Evolutionary conservation across 2,329 filamentous ascomycete genomes (phyloP), one percentile per base, ranked within the genome.

Genomic region (Phaeoacremonium minimum): DNA sequence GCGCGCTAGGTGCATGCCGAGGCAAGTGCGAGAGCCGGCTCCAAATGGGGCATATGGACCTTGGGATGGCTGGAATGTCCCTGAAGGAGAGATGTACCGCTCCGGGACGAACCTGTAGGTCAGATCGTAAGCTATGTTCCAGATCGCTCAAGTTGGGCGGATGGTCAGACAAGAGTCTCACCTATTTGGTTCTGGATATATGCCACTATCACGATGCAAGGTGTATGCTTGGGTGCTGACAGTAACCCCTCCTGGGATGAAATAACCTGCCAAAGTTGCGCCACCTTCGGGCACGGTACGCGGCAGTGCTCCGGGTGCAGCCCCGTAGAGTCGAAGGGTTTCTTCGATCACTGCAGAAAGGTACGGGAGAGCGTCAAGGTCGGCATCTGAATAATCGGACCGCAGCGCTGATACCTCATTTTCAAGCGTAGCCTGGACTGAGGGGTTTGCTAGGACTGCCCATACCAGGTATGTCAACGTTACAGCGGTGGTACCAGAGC

Each of bases 1-100:
- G 17, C 60, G 55, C 1, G 73, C 72, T 12, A 77, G 57, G 37
- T 74, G 67, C 15, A 71, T 57, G 5, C 72, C 72, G 13, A 77
- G 55, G 42, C 73, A 77, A 4, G 66, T 64, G 15, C 70, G 57
- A 0, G 70, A 60, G 2, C 73, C 73, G 7, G 60, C 66, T 2
- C 73, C 71, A 43, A 75, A 77, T 1, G 71, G 67, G 36, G 68
- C 9, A 9, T n/a, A 26, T 26, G 22, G 22, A 9, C 22, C 22
- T 26, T 26, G 22, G 9, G 22, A n/a, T 9, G 22, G 22, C 22
- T 26, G 9, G 22, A 26, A 26, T n/a, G 9, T n/a, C 9, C 22
- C 22, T 9, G 22, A 9, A n/a, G 9, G 9, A 26, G 22, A 26
- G 22, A 26, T 9, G 22, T 9, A 26, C 22, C 22, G 22, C 22